A percentile compares a stretch with the other conserved stretches of the same genome.
Evolutionary conservation across 257 asterid species (phyloP).

Genomic region (Pogostemon cablin): DNA sequence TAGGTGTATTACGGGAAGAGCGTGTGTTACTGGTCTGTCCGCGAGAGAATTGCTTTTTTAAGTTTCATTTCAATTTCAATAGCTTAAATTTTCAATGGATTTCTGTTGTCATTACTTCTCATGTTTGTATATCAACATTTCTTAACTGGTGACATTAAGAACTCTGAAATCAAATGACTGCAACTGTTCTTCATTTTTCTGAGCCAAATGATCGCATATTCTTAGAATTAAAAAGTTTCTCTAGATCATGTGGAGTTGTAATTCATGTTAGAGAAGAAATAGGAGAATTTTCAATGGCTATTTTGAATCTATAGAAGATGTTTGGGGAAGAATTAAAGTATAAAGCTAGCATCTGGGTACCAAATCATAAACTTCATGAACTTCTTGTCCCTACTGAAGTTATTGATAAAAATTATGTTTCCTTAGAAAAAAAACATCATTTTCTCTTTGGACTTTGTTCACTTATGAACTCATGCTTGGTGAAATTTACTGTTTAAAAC

Average conservation of each 20-base stretch:
- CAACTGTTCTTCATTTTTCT: not conserved
- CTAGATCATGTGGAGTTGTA: no score
- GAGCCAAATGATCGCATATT: constrained; percentile 17
- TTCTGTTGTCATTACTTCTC: constrained; percentile 7
- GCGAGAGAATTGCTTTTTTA: not conserved
- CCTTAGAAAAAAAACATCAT: not conserved
- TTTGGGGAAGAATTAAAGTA: no score
- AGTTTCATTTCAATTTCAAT: not conserved
- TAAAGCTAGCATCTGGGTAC: no score
- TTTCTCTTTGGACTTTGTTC: constrained; percentile 19
- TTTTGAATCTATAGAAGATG: no score
- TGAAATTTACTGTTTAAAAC: not conserved
- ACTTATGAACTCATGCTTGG: constrained; percentile 20
- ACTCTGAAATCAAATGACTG: not conserved
- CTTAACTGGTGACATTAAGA: not conserved
- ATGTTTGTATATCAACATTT: not conserved
- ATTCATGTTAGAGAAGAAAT: no score
- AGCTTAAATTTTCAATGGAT: not conserved
- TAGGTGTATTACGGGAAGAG: not conserved
- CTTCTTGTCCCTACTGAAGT: no score
- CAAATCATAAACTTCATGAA: no score
- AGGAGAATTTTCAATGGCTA: no score
- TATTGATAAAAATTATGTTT: not conserved
- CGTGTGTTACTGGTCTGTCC: no score
- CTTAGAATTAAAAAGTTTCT: not conserved